Evolutionary conservation across 2,329 filamentous ascomycete genomes (phyloP), one percentile per base, ranked within the genome.

Genomic region (Colletotrichum ledebouriae): DNA sequence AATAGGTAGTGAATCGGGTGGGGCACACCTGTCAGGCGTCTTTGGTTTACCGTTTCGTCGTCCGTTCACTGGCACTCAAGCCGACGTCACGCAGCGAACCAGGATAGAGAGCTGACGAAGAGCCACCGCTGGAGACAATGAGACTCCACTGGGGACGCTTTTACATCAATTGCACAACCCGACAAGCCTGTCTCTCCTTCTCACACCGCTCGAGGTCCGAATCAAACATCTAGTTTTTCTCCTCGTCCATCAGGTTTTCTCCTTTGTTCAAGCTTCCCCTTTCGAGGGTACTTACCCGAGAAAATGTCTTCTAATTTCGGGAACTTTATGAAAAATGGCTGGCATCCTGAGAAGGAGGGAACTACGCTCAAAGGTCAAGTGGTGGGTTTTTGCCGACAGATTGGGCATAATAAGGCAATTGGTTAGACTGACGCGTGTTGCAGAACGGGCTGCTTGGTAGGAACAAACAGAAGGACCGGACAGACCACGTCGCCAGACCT

Each of bases 401-500:
- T 25, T n/a, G 42, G 50, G 50, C 25, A 33, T 55, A 56, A 39
- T 15, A 39, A 56, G 37, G 59, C 55, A 22, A 61, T 50, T 11
- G 59, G 33, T 7, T n/a, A 25, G 7, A 25, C n/a, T 68, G 17
- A 46, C 52, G 42, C n/a, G 17, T 34, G 13, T n/a, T n/a, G 6
- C 70, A 87, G 85, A 84, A 82, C 73, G 78, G 81, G 13, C 76
- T 86, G 33, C 72, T 86, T 15, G 79, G 81, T 49, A 81, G 83
- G 67, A 78, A 78, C 59, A 79, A 80, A 37, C 74, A 76, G 33
- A 71, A 75, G 33, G 73, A 77, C 15, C 71, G 72, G 12, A 69
- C 73, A 22, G 73, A 78, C 63, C 82, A 84, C 71, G 77, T 80
- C 50, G 80, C 86, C 37, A 83, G 85, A 15, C 94, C 94, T 1